Percentiles rank a stretch among this genome's conserved stretches.
Evolutionary conservation across 192 early-diverging fungal species (phyloP).

Genomic region (Chytriomyces confervae): DNA sequence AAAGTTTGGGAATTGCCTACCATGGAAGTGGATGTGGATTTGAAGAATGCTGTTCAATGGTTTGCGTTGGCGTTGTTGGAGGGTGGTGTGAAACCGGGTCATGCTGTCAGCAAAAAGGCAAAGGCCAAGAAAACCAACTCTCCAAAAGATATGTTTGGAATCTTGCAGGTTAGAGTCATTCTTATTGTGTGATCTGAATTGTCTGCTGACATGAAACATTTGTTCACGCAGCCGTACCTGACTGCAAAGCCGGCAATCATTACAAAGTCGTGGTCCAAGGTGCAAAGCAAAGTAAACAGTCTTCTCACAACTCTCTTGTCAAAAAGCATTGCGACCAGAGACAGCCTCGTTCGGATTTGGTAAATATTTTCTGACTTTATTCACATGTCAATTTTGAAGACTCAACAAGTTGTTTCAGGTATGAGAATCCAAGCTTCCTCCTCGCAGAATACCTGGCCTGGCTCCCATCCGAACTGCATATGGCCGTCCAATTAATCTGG

Average conservation of each 20-base stretch:
- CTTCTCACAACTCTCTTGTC: slow-evolving; percentile 43
- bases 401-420: slow-evolving; percentile 27
- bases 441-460: slow-evolving; percentile 47
- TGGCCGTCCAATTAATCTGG: slow-evolving; percentile 43
- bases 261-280: slow-evolving; percentile 53
- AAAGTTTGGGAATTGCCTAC: slow-evolving; percentile 60
- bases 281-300: slow-evolving; percentile 44
- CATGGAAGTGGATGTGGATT: slow-evolving; percentile 46
- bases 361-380: slow-evolving; percentile 12
- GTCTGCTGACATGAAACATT: background rate
- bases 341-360: slow-evolving; percentile 45
- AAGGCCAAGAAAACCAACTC: slow-evolving; percentile 15
- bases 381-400: background rate
- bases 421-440: slow-evolving; percentile 42
- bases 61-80: slow-evolving; percentile 61
- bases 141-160: slow-evolving; percentile 26
- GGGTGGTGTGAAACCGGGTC: slow-evolving; percentile 45
- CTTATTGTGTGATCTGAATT: background rate
- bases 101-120: slow-evolving; percentile 16
- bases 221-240: slow-evolving; percentile 39
- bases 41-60: slow-evolving; percentile 36
- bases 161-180: slow-evolving; percentile 21
- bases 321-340: slow-evolving; percentile 31
- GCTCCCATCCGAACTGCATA: slow-evolving; percentile 54
- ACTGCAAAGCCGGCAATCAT: slow-evolving; percentile 48